Evolutionary conservation across 2,329 filamentous ascomycete species (phyloP), one percentile per base, ranked within the genome.

Genomic region (Pseudocercospora fuligena): DNA sequence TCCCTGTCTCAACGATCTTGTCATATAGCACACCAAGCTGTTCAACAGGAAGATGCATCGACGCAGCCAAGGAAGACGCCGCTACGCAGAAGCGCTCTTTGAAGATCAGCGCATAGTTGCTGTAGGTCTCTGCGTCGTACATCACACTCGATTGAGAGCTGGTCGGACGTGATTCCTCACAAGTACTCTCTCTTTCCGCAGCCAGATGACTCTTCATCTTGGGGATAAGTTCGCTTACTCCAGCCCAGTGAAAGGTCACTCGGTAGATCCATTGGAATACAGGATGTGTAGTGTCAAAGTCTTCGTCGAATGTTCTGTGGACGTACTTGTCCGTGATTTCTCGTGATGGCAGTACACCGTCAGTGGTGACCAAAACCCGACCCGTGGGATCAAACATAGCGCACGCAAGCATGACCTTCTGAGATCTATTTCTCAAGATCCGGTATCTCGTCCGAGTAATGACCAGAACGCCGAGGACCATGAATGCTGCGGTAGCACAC

Each of bases 231-330:
- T 88, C 86, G 63, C 84, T 84, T 27, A 97, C 85, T 47, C 87
- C 86, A 7, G 80, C 76, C 93, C 93, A 97, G 77, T 93, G 90
- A 66, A 89, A 86, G 6, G 91, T 92, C 2, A 92, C 91, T 64
- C 91, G 87, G 75, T 92, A 96, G 74, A 95, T 90, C 93, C 93
- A 97, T 59, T 93, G 88, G 78, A 95, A 97, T 1, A 94, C 88
- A 0, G 91, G 88, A 75, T 97, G 92, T 0, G 88, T 87, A 25
- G 89, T 88, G 64, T 88, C 89, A 73, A 97, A 94, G 14, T 89
- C 87, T 67, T 96, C 92, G 66, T 89, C 88, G 61, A 90, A 87
- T 29, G 87, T 88, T 76, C 80, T 69, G 70, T 79, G 89, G 46
- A 92, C 80, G 76, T 92, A 93, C 14, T 89, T 89, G 76, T 90